Evolutionary conservation across 2,329 filamentous ascomycete species (phyloP).

Genomic region (Cercospora sp.): DNA sequence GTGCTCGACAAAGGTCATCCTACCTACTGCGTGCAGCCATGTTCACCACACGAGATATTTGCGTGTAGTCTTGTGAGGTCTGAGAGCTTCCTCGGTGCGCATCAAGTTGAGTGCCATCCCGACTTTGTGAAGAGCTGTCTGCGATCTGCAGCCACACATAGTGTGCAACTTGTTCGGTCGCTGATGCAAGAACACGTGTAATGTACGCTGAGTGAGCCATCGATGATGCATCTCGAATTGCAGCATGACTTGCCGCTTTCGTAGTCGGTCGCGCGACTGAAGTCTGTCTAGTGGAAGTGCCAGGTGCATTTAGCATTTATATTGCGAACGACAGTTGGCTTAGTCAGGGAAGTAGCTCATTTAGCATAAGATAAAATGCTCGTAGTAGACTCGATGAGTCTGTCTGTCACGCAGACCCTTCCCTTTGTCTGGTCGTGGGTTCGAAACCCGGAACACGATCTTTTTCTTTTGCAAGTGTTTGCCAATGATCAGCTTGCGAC

Average conservation of each 20-base stretch:
- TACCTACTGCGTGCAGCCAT: not conserved
- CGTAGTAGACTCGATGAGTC: not conserved
- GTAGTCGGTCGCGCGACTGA: not conserved
- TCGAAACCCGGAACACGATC: not conserved
- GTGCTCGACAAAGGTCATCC: not conserved
- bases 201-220: not conserved
- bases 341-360: constrained; percentile 5
- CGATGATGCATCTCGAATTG: not conserved
- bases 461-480: not conserved
- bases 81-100: not conserved
- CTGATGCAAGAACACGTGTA: not conserved
- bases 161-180: not conserved
- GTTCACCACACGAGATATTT: not conserved
- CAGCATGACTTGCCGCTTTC: not conserved
- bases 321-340: not conserved
- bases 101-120: not conserved
- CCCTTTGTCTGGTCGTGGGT: not conserved
- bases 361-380: not conserved
- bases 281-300: not conserved
- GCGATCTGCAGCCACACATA: not conserved
- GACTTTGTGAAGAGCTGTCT: not conserved
- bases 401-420: not conserved
- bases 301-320: not conserved
- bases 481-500: not conserved
- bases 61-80: not conserved